Conservation (phyloP, 2,329 filamentous ascomycete genomes). For the Colletotrichum kahawae region DNA sequence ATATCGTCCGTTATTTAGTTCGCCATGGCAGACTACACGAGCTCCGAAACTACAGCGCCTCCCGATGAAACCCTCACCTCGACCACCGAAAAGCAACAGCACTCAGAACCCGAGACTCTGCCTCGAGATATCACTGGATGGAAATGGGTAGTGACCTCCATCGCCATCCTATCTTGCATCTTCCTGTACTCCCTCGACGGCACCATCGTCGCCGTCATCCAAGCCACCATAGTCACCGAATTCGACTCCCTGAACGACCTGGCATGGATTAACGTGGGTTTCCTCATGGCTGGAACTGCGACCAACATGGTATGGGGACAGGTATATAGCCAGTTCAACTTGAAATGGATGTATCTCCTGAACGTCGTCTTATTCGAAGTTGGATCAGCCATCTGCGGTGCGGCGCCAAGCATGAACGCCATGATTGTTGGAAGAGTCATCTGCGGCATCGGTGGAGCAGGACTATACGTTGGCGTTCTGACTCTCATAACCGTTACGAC, state of each 20-base stretch:
- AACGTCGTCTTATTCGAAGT: constrained; percentile 38
- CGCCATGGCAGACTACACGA: not conserved
- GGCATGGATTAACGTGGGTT: constrained; percentile 38
- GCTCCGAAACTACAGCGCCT: not conserved
- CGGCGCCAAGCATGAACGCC: constrained; percentile 41
- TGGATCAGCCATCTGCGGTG: constrained; percentile 42
- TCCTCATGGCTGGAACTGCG: constrained; percentile 22
- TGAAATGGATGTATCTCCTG: constrained; percentile 34
- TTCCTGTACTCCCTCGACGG: too few relatives aligned
- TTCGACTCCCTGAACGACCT: constrained; percentile 26
- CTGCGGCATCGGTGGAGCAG: constrained; percentile 40
- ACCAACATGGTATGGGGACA: constrained; percentile 28
- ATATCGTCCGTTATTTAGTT: not conserved
- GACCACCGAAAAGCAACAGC: not conserved
- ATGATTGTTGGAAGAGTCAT: constrained; percentile 50
- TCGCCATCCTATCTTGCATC: too few relatives aligned
- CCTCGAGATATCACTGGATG: too few relatives aligned
- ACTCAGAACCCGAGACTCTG: not conserved
- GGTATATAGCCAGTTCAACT: constrained; percentile 33
- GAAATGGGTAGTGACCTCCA: too few relatives aligned
- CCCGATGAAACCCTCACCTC: not conserved
- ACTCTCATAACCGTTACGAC: not conserved
- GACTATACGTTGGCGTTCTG: constrained; percentile 3
- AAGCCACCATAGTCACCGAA: too few relatives aligned
- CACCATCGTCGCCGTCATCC: too few relatives aligned